These are phyloP conservation scores for Phytopythium mirpurense DNA, from an alignment of 352 stramenopile genomes.

Conservation along the genomic window DNA sequence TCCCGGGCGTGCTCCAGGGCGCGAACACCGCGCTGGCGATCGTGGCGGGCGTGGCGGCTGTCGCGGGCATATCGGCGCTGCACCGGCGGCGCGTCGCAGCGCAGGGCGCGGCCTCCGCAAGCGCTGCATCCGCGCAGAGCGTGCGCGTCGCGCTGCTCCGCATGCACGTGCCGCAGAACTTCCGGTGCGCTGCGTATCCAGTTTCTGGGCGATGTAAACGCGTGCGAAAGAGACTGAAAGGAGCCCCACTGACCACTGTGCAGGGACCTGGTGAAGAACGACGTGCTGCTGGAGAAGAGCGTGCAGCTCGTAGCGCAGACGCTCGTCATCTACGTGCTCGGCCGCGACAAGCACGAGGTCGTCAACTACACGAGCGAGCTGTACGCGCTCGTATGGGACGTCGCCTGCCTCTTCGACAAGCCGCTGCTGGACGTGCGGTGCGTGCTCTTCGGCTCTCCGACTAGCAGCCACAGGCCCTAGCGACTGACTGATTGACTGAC, in stretches of 20 bases:
- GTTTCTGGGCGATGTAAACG: too few relatives aligned
- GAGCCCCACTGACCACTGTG: not conserved
- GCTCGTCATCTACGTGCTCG: constrained; percentile 64
- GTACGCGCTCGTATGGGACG: constrained; percentile 69
- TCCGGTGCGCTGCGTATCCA: constrained; percentile 22
- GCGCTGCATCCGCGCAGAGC: constrained; percentile 1
- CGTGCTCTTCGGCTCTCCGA: not conserved
- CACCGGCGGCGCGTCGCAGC: constrained; percentile 25
- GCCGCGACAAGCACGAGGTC: constrained; percentile 44
- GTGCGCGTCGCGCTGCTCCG: constrained; percentile 47
- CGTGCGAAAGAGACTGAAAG: too few relatives aligned
- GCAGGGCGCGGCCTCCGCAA: not conserved
- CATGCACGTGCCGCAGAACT: constrained; percentile 52
- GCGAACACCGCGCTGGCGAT: constrained; percentile 34
- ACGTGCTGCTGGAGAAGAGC: constrained; percentile 71
- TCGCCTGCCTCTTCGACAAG: constrained; percentile 47
- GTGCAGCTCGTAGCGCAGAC: constrained; percentile 35
- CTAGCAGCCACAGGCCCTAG: not conserved
- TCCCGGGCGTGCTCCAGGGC: constrained; percentile 22
- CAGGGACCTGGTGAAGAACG: constrained; percentile 55
- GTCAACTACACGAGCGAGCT: constrained; percentile 79
- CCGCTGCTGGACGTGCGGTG: constrained; percentile 60
- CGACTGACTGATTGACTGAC: not conserved
- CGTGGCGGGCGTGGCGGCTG: constrained; percentile 26
- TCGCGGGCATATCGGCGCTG: constrained; percentile 41